phyloP scores from a whole-genome alignment of 2,329 filamentous ascomycete genomes.

The Rhynchosporium agropyri region DNA sequence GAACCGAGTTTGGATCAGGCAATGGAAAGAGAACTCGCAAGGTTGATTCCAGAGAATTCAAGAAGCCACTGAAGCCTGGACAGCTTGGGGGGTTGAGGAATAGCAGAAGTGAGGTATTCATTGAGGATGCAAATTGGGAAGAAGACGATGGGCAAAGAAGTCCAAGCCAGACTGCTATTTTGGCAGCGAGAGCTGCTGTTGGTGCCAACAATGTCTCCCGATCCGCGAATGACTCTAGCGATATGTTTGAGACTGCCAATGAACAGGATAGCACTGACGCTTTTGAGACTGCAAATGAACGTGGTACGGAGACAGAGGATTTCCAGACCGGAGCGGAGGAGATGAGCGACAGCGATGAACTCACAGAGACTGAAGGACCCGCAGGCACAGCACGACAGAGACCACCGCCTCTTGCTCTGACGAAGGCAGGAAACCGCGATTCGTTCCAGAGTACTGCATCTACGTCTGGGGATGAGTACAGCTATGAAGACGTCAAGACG shows the following conservation, averaged over 20 bases:
- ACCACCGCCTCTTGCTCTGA: conserved; percentile 46
- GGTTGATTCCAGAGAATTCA: conserved; percentile 67
- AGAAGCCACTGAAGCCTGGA: conserved; percentile 74
- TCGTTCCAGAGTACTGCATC: conserved; percentile 89
- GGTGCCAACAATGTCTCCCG: conserved; percentile 34
- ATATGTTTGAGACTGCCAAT: conserved; percentile 80
- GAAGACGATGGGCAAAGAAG: conserved; percentile 65
- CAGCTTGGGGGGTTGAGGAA: conserved; percentile 75
- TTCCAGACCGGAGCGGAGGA: conserved; percentile 94
- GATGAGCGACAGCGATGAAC: conserved; percentile 70
- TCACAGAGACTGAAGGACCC: conserved; percentile 79
- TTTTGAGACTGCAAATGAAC: conserved; percentile 78
- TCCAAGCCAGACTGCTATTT: conserved; percentile 53
- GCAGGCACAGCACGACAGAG: conserved; percentile 43
- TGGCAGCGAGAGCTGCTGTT: conserved; percentile 40
- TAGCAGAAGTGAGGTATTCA: conserved; percentile 75
- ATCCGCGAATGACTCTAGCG: conserved; percentile 54
- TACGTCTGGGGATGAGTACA: conserved; percentile 77
- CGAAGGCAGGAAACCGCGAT: conserved; percentile 57
- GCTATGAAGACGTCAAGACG: conserved; percentile 64
- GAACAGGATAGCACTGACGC: conserved; percentile 74
- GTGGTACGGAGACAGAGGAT: conserved; percentile 84
- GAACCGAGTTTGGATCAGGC: conserved; percentile 49
- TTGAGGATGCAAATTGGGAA: conserved; percentile 88
- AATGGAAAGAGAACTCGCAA: conserved; percentile 65